Evolutionary conservation across 2,329 filamentous ascomycete genomes (phyloP).

Genomic region (Sporothrix mexicana): DNA sequence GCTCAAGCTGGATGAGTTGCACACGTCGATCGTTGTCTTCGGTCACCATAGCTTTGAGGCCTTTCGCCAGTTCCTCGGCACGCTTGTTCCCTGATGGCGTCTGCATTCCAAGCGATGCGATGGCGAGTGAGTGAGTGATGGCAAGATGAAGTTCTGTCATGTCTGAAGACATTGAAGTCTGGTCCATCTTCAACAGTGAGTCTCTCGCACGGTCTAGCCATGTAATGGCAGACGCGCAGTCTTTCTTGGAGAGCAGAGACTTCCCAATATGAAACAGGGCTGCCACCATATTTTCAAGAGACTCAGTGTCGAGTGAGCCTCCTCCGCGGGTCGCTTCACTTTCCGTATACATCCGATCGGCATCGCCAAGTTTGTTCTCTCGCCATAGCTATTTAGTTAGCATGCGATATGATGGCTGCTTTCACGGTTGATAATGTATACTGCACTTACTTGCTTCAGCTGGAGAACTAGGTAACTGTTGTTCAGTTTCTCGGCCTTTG

Average conservation of each 20-base stretch:
- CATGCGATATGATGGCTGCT: not conserved
- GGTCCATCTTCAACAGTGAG: constrained; percentile 60
- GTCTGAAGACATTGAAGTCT: constrained; percentile 62
- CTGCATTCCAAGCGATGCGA: constrained; percentile 57
- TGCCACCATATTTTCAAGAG: constrained; percentile 68
- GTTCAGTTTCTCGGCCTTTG: constrained; percentile 49
- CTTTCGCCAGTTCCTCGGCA: constrained; percentile 62
- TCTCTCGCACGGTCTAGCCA: constrained; percentile 77
- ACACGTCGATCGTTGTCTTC: constrained; percentile 67
- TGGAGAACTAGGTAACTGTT: constrained; percentile 70
- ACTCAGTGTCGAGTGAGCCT: constrained; percentile 52
- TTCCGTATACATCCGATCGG: constrained; percentile 72
- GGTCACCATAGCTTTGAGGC: constrained; percentile 64
- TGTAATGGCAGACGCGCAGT: constrained; percentile 62
- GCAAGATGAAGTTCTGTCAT: constrained; percentile 64
- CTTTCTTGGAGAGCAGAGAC: constrained; percentile 56
- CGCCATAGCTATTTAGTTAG: constrained; percentile 65
- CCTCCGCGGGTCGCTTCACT: constrained; percentile 57
- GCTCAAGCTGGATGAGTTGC: constrained; percentile 69
- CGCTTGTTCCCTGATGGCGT: constrained; percentile 53
- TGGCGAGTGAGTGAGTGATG: constrained; percentile 68
- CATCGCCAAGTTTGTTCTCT: constrained; percentile 73
- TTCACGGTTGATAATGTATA: not conserved
- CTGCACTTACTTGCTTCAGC: constrained; percentile 65
- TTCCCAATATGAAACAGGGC: constrained; percentile 75